These are phyloP conservation scores for Thymus mandschuricus DNA, from an alignment of 257 asterid species.

Conservation along the genomic window DNA sequence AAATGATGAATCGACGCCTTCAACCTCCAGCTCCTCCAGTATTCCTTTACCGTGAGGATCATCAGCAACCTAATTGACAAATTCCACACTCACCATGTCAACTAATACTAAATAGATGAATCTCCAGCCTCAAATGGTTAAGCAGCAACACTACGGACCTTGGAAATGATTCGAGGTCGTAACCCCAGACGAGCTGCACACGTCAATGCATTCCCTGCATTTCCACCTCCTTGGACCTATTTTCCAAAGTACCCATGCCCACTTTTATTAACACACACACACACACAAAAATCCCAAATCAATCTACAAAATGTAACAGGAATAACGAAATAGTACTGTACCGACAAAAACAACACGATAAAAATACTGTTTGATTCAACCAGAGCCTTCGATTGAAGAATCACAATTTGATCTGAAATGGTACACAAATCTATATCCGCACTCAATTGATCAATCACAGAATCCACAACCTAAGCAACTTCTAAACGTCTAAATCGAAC, in stretches of 20 bases:
- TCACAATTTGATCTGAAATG: not conserved
- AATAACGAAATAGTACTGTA: not conserved
- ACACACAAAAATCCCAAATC: conserved; percentile 10
- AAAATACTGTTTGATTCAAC: not conserved
- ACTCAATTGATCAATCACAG: conserved; percentile 22
- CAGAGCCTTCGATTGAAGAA: not conserved
- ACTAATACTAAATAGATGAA: conserved; percentile 3
- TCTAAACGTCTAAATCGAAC: not conserved
- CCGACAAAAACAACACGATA: not conserved
- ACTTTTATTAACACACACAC: not conserved
- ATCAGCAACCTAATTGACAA: conserved; percentile 69
- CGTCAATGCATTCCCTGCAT: conserved; percentile 89
- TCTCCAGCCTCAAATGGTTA: conserved; percentile 16
- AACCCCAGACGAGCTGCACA: conserved; percentile 91
- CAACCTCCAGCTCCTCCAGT: conserved; percentile 79
- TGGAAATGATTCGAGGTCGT: conserved; percentile 77
- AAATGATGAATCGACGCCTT: conserved; percentile 85
- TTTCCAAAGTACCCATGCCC: conserved; percentile 19
- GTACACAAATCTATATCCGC: not conserved
- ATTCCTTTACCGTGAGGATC: conserved; percentile 92
- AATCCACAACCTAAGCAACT: not conserved
- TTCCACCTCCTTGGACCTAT: conserved; percentile 94
- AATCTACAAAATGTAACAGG: not conserved
- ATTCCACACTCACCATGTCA: conserved; percentile 10
- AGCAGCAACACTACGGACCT: conserved; percentile 50